These are phyloP conservation scores for Venturia oleaginea DNA, from an alignment of 2,329 filamentous ascomycete species.

Conservation along the genomic window DNA sequence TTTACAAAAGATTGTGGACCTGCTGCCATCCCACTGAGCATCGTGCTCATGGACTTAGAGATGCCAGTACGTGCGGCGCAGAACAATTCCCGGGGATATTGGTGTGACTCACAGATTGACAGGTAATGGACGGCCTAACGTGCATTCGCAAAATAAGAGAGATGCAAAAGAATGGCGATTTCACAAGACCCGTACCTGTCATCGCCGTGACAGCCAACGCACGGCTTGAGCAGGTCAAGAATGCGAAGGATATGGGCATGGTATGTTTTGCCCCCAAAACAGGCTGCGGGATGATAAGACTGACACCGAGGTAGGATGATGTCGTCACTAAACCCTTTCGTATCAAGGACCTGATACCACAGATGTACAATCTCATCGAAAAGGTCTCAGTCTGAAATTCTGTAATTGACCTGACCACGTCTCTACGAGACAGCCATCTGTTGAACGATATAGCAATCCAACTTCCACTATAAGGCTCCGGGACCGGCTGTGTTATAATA, in stretches of 20 bases:
- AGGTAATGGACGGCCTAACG: conserved; percentile 12
- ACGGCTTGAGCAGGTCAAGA: conserved; percentile 12
- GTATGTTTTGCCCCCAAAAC: not conserved
- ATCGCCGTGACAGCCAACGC: conserved; percentile 15
- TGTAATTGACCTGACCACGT: not conserved
- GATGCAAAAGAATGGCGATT: conserved; percentile 8
- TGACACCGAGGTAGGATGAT: conserved; percentile 9
- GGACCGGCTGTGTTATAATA: too few relatives aligned
- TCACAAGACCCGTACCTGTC: conserved; percentile 10
- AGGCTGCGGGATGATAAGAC: not conserved
- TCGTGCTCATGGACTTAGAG: conserved; percentile 15
- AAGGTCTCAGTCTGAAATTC: conserved; percentile 5
- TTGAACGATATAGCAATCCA: not conserved
- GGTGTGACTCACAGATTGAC: not conserved
- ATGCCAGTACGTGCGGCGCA: conserved; percentile 5
- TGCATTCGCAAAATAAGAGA: conserved; percentile 12
- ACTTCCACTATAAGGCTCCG: not conserved
- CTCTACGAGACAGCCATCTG: not conserved
- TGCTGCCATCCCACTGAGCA: not conserved
- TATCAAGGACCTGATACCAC: conserved; percentile 24
- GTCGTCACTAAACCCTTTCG: conserved; percentile 26
- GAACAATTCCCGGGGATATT: too few relatives aligned
- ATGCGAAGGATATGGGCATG: conserved; percentile 11
- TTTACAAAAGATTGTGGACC: conserved; percentile 2
- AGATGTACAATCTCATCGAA: conserved; percentile 18